These are phyloP conservation scores for Porcisia hertigi DNA, from an alignment of 208 protist genomes.

Conservation along the genomic window DNA sequence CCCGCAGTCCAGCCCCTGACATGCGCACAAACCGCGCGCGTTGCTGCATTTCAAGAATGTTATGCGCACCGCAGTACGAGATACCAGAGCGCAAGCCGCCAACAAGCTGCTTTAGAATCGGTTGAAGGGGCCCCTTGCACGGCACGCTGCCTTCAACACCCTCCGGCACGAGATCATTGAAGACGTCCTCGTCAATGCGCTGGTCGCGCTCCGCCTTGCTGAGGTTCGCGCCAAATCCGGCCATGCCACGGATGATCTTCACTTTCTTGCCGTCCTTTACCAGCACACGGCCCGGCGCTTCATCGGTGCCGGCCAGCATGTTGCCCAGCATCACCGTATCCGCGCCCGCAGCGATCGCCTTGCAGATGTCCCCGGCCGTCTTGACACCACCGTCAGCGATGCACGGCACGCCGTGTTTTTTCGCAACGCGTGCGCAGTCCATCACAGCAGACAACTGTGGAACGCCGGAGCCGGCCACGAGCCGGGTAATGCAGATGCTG, in stretches of 20 bases:
- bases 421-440: slow-evolving; percentile 67
- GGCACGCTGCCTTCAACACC: slow-evolving; percentile 89
- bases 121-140: slow-evolving; percentile 76
- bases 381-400: slow-evolving; percentile 92
- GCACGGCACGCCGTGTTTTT: slow-evolving; percentile 69
- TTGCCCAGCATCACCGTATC: slow-evolving; percentile 91
- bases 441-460: slow-evolving; percentile 89
- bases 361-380: slow-evolving; percentile 83
- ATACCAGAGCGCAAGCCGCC: slow-evolving; percentile 89
- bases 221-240: slow-evolving; percentile 89
- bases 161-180: slow-evolving; percentile 87
- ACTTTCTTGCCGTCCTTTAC: slow-evolving; percentile 92
- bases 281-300: slow-evolving; percentile 83
- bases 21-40: slow-evolving; percentile 85
- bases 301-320: slow-evolving; percentile 90
- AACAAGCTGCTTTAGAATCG: slow-evolving; percentile 85
- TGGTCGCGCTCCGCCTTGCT: slow-evolving; percentile 90
- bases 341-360: slow-evolving; percentile 89
- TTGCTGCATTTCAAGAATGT: slow-evolving; percentile 81
- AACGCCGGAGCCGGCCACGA: slow-evolving; percentile 84
- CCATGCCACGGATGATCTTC: slow-evolving; percentile 93
- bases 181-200: slow-evolving; percentile 79
- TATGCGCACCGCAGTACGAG: slow-evolving; percentile 87
- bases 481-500: slow-evolving; percentile 90
- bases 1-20: slow-evolving; percentile 75